Conservation (phyloP, 2,329 filamentous ascomycete genomes). For the Diplodia mutila region DNA sequence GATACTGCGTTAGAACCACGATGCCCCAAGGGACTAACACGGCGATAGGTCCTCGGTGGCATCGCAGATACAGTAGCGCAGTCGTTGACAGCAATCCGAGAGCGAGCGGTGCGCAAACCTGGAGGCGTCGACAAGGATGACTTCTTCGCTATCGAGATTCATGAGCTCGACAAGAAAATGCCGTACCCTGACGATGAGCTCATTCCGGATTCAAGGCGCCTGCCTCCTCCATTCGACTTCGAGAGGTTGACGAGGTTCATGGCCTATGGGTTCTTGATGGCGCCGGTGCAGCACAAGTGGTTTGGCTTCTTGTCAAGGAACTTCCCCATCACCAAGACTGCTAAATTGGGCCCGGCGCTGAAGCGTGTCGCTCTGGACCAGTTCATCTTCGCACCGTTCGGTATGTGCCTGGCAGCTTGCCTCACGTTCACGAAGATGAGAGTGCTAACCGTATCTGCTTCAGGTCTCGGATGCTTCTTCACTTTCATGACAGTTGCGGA, state of each 20-base stretch:
- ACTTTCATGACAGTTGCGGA: slow-evolving; percentile 96
- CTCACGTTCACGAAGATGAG: background rate
- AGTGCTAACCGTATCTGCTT: background rate
- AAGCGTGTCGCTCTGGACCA: slow-evolving; percentile 94
- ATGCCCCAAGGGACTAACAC: background rate
- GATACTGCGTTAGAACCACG: background rate
- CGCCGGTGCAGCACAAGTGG: slow-evolving; percentile 94
- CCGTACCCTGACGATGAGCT: slow-evolving; percentile 67
- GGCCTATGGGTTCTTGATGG: slow-evolving; percentile 96
- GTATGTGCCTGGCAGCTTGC: slow-evolving; percentile 49
- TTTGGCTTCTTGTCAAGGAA: slow-evolving; percentile 80
- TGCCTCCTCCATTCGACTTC: slow-evolving; percentile 90
- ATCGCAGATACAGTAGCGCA: slow-evolving; percentile 97
- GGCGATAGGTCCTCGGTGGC: slow-evolving; percentile 74
- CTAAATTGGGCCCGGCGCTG: slow-evolving; percentile 74
- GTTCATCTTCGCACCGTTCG: slow-evolving; percentile 87
- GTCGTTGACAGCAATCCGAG: slow-evolving; percentile 80
- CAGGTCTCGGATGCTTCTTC: slow-evolving; percentile 84
- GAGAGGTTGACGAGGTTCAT: slow-evolving; percentile 94
- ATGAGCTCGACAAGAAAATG: slow-evolving; percentile 82
- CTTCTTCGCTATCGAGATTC: slow-evolving; percentile 81
- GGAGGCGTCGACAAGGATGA: slow-evolving; percentile 67
- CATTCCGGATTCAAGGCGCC: slow-evolving; percentile 62
- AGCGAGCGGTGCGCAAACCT: slow-evolving; percentile 66
- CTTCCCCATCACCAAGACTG: slow-evolving; percentile 82